Evolutionary conservation across 1,139 yeast genomes (phyloP), one percentile per base, ranked within the genome.

Genomic region (Geotrichum candidum): DNA sequence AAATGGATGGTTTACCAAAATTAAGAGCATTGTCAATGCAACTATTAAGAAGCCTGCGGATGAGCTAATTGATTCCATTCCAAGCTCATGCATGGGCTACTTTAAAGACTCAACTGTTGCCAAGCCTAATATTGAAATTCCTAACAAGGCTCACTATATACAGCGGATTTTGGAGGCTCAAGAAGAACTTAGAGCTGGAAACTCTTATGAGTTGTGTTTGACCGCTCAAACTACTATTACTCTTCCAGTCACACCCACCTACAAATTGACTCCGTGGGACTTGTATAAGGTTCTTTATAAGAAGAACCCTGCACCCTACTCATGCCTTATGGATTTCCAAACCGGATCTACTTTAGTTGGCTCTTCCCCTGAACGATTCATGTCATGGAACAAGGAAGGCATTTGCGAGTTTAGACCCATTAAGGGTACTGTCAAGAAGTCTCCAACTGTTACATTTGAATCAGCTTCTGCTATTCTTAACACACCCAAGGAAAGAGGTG

Each of bases 401-500:
- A 67, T 72, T 2, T 88, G 94, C 65, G 96, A 94, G 74, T 80
- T 94, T 69, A 80, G 98, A 59, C 99, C 99, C 0, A 94, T 95
- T 64, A 95, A 95, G 72, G 99, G 99, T 2, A 95, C 99, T 0
- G 96, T 95, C 1, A 83, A 79, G 65, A 91, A 90, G 67, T 77
- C 83, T 0, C 77, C 80, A 1, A 71, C 65, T 6, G 66, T 72
- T 66, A 72, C 73, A 10, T 80, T 76, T 0, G 86, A 79, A 46
- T 76, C 77, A 53, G 99, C 97, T 0, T 79, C 84, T 5, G 72
- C 75, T 45, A 82, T 90, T 22, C 77, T 95, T 55, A 83, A 86
- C 64, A 87, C 96, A 0, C 96, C 96, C 0, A 95, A 95, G 73
- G 99, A 95, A 73, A 84, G 88, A 73, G 99, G 97, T 0, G 99